phyloP scores from a whole-genome alignment of 2,329 filamentous ascomycete species.

The Celoporthe dispersa region DNA sequence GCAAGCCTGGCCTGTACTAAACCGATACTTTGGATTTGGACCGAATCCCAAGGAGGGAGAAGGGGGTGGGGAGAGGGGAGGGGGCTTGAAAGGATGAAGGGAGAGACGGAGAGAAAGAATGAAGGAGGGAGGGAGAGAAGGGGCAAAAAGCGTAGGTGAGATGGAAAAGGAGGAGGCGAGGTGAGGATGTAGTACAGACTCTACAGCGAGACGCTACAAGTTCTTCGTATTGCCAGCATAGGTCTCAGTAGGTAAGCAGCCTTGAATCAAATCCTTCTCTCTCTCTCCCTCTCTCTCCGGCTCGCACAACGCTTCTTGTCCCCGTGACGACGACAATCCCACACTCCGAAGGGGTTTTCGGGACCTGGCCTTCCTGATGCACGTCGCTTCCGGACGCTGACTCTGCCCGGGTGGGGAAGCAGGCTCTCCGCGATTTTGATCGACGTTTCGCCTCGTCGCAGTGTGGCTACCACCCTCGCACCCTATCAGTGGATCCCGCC shows the following conservation, averaged over 20 bases:
- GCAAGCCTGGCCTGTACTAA: neutral
- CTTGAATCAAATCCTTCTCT: neutral
- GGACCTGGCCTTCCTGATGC: neutral
- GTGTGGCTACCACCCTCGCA: slow-evolving; percentile 8
- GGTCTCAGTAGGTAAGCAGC: neutral
- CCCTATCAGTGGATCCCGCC: neutral
- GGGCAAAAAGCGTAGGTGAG: no score
- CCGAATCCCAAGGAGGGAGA: neutral
- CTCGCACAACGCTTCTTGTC: neutral
- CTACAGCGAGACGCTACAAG: neutral
- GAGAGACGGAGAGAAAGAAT: neutral
- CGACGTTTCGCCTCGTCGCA: slow-evolving; percentile 28
- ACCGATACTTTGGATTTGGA: neutral
- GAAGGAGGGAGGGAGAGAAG: neutral
- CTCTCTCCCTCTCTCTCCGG: neutral
- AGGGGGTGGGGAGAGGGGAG: no score
- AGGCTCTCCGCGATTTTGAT: slow-evolving; percentile 17
- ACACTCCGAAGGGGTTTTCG: neutral
- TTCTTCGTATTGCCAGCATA: neutral
- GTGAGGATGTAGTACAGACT: neutral
- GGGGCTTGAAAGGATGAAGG: neutral
- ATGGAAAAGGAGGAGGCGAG: neutral
- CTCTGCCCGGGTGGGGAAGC: neutral
- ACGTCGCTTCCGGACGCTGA: neutral
- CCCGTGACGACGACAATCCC: neutral